Evolutionary conservation across 2,329 filamentous ascomycete species (phyloP), one percentile per base, ranked within the genome.

Genomic region (Erysiphe pulchra): DNA sequence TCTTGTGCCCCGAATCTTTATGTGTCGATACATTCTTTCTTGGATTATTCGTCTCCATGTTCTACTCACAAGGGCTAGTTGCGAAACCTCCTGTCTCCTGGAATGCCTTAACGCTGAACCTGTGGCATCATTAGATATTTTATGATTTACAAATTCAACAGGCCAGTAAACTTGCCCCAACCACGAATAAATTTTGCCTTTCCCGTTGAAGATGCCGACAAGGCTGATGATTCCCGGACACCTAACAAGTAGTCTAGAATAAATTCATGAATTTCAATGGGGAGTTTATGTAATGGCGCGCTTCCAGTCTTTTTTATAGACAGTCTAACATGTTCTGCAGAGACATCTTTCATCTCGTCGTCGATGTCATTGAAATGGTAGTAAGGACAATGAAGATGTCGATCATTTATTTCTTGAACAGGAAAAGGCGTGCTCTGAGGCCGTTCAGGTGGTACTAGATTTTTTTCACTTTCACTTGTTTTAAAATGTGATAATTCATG

Each of bases 211-310:
- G 44, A 68, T 66, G 53, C 69, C 71, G 48, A 69, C 67, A 38
- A 69, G 69, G 71, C 65, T 5, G 75, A 65, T 0, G 77, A 76
- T 37, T 75, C 69, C 42, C 75, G 69, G 48, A 77, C 75, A 3
- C 77, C 78, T 53, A 82, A 80, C 1, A 82, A 61, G 51, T 80
- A 70, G 56, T 83, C 78, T 13, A 83, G 63, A 46, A 83, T 76
- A 46, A 70, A 71, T 53, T 81, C 77, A 55, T 81, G 77, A 12
- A 84, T 78, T 57, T 83, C 78, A 46, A 70, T 67, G 1, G 79
- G 78, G 1, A 82, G 62, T 50, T 71, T 47, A 32, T 45, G 50
- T 16, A 59, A 46, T n/a, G 49, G 39, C 14, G 52, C 52, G 13
- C 28, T 48, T 17, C 51, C 46, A 10, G 50, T 48, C 2, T 44